Conservation (phyloP, 192 early-diverging fungal species). For the Umbelopsis sp. region DNA sequence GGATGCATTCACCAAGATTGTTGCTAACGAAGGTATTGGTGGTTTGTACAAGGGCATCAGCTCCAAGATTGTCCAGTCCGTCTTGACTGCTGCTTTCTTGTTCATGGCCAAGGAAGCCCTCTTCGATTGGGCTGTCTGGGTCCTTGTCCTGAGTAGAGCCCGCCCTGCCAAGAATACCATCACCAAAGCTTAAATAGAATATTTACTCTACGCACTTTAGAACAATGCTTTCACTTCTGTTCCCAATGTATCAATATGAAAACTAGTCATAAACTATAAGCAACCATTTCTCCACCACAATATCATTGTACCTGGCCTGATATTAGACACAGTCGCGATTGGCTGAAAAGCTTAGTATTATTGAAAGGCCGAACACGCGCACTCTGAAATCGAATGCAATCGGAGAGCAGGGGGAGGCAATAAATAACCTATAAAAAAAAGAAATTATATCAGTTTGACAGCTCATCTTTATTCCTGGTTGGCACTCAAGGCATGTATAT, state of each 20-base stretch:
- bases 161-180: conserved; percentile 25
- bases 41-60: conserved; percentile 92
- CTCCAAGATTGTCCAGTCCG: conserved; percentile 94
- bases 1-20: conserved; percentile 93
- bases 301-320: neutral
- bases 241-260: neutral
- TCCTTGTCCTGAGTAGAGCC: conserved; percentile 42
- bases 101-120: conserved; percentile 92
- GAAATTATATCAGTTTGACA: neutral
- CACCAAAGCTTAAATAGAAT: conserved; percentile 19
- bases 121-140: conserved; percentile 68
- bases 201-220: neutral
- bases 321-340: neutral
- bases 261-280: neutral
- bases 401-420: neutral
- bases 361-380: conserved; percentile 10
- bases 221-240: neutral
- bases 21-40: conserved; percentile 83
- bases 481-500: too few relatives aligned
- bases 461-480: neutral
- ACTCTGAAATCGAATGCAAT: neutral
- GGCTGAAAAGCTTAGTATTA: neutral
- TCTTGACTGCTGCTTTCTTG: conserved; percentile 93
- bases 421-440: neutral
- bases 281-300: neutral